Conservation (phyloP, 495 filamentous ascomycete species). For the Penicillium dipodomyicola region DNA sequence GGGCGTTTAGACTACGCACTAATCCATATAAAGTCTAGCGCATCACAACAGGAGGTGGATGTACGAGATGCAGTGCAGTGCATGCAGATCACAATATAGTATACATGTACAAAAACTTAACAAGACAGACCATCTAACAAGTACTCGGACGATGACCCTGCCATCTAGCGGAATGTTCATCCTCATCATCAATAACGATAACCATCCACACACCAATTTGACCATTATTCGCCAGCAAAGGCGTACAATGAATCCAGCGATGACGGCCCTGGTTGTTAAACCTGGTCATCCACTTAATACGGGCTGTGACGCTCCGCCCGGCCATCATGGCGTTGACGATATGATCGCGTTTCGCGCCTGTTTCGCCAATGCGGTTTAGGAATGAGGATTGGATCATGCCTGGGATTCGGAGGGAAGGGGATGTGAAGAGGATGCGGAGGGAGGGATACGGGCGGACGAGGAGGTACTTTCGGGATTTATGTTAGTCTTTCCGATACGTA, state of each 20-base stretch:
- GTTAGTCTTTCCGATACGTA: not conserved
- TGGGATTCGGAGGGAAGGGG: slow-evolving; percentile 55
- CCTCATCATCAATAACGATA: slow-evolving; percentile 53
- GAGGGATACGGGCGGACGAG: slow-evolving; percentile 58
- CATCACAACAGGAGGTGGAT: not conserved
- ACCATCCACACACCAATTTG: slow-evolving; percentile 64
- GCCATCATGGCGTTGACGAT: slow-evolving; percentile 53
- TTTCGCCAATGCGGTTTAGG: slow-evolving; percentile 54
- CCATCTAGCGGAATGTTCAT: slow-evolving; percentile 22
- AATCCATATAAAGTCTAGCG: not conserved
- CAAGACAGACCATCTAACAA: not conserved
- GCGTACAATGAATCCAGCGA: slow-evolving; percentile 62
- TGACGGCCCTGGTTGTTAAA: slow-evolving; percentile 44
- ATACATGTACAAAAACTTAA: not conserved
- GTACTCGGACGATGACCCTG: slow-evolving; percentile 13
- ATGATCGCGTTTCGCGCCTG: slow-evolving; percentile 51
- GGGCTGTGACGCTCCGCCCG: slow-evolving; percentile 63
- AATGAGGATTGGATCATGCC: slow-evolving; percentile 59
- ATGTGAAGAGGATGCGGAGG: slow-evolving; percentile 61
- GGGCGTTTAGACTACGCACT: not conserved
- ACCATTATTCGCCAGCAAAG: slow-evolving; percentile 54
- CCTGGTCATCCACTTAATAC: slow-evolving; percentile 56
- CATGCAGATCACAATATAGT: not conserved
- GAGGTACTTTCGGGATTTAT: slow-evolving; percentile 45
- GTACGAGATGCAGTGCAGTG: not conserved